These are phyloP conservation scores for Penicillium roqueforti DNA, from an alignment of 495 filamentous ascomycete species.

Conservation along the genomic window DNA sequence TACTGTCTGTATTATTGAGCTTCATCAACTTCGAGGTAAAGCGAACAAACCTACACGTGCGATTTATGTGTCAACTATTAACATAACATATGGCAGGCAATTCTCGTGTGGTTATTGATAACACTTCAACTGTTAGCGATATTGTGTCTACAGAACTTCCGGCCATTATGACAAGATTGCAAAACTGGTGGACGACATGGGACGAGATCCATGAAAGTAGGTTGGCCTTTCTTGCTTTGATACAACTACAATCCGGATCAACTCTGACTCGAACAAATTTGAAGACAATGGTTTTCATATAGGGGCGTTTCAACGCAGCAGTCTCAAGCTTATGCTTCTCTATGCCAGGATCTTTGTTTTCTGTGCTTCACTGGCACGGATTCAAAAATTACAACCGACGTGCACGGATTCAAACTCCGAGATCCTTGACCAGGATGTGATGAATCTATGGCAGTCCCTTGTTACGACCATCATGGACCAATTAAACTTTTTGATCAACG, in stretches of 20 bases:
- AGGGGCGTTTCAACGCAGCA: slow-evolving; percentile 41
- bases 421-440: slow-evolving; percentile 24
- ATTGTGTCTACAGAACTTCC: slow-evolving; percentile 33
- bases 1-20: slow-evolving; percentile 40
- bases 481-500: slow-evolving; percentile 33
- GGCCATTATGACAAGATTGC: slow-evolving; percentile 34
- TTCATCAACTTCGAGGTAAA: slow-evolving; percentile 40
- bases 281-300: slow-evolving; percentile 40
- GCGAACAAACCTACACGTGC: neutral
- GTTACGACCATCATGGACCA: slow-evolving; percentile 39
- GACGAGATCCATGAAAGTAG: slow-evolving; percentile 43
- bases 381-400: slow-evolving; percentile 36
- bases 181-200: slow-evolving; percentile 41
- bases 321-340: slow-evolving; percentile 37
- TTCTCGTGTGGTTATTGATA: slow-evolving; percentile 35
- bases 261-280: neutral
- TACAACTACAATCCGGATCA: neutral
- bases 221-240: slow-evolving; percentile 1
- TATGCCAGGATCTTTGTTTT: slow-evolving; percentile 40
- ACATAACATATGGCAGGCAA: slow-evolving; percentile 18
- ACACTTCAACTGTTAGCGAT: slow-evolving; percentile 24
- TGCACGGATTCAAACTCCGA: slow-evolving; percentile 23
- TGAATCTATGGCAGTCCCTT: slow-evolving; percentile 37
- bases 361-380: slow-evolving; percentile 37
- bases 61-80: neutral